Percentiles rank a stretch among this genome's conserved stretches.
Conservation (phyloP, 306 rosid genomes). For the Amphicarpaea edgeworthii region DNA sequence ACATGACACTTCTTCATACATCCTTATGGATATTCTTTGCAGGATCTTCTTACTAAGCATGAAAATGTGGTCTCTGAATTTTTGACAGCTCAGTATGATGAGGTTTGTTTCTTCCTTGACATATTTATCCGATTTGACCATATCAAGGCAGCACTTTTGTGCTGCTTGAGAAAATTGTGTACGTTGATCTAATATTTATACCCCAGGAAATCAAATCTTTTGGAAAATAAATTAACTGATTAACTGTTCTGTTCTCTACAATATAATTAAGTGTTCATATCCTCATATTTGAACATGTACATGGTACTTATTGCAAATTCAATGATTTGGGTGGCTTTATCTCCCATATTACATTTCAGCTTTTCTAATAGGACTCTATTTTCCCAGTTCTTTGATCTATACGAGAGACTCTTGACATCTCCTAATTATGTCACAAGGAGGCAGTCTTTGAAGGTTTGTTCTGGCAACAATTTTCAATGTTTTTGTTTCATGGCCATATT, state of each 20-base stretch:
- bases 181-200: conserved; percentile 40
- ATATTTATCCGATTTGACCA: conserved; percentile 45
- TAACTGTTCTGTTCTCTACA: conserved; percentile 31
- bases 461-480: conserved; percentile 27
- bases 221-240: conserved; percentile 38
- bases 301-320: conserved; percentile 41
- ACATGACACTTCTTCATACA: conserved; percentile 30
- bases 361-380: conserved; percentile 55
- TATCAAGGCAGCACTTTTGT: conserved; percentile 35
- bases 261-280: conserved; percentile 37
- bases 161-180: conserved; percentile 35
- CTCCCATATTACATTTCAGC: conserved; percentile 39
- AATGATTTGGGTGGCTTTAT: conserved; percentile 33
- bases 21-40: conserved; percentile 49
- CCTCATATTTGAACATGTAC: conserved; percentile 38
- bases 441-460: conserved; percentile 93
- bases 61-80: conserved; percentile 72
- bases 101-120: conserved; percentile 62
- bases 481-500: conserved; percentile 31
- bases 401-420: conserved; percentile 85
- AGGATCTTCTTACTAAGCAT: conserved; percentile 95
- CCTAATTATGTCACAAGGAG: conserved; percentile 96
- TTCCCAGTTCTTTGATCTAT: conserved; percentile 85
- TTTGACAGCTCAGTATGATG: conserved; percentile 78
- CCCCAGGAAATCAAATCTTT: conserved; percentile 45